phyloP scores from a whole-genome alignment of 495 filamentous ascomycete genomes.

The Hamigera avellanea region DNA sequence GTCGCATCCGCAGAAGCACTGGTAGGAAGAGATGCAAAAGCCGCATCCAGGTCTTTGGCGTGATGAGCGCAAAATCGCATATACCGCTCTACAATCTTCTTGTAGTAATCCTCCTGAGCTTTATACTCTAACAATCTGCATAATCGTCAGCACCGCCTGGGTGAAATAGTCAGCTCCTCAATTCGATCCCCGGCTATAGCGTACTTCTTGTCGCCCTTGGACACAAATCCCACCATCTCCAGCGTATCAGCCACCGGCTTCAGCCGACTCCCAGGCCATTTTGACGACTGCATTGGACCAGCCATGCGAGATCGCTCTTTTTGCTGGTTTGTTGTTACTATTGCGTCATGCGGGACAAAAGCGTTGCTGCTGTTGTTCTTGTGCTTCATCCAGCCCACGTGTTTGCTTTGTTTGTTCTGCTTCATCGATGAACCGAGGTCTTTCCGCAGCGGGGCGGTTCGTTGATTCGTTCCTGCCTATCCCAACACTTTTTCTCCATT shows the following conservation, averaged over 20 bases:
- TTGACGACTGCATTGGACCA: constrained; percentile 10
- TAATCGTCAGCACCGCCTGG: constrained; percentile 10
- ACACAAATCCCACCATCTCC: constrained; percentile 68
- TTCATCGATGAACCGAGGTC: constrained; percentile 1
- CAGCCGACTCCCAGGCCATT: constrained; percentile 46
- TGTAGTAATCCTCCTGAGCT: constrained; percentile 72
- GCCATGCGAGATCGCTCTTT: constrained; percentile 4
- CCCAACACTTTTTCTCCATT: constrained; percentile 10
- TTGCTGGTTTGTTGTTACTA: not conserved
- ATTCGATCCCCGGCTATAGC: constrained; percentile 4
- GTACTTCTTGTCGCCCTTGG: constrained; percentile 74
- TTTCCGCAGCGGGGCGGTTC: too few relatives aligned
- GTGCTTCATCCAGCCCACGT: not conserved
- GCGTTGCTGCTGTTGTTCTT: not conserved
- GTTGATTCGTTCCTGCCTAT: constrained; percentile 23
- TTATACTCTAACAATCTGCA: constrained; percentile 62
- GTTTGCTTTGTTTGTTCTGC: constrained; percentile 1
- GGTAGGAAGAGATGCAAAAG: constrained; percentile 56
- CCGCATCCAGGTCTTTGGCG: constrained; percentile 56
- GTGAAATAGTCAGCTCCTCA: constrained; percentile 3
- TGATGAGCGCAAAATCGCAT: constrained; percentile 72
- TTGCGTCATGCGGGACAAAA: not conserved
- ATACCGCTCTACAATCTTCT: constrained; percentile 75
- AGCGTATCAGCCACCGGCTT: constrained; percentile 66
- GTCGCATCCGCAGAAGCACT: constrained; percentile 29